phyloP scores from a whole-genome alignment of 2,329 filamentous ascomycete species.

The Fusarium secorum region DNA sequence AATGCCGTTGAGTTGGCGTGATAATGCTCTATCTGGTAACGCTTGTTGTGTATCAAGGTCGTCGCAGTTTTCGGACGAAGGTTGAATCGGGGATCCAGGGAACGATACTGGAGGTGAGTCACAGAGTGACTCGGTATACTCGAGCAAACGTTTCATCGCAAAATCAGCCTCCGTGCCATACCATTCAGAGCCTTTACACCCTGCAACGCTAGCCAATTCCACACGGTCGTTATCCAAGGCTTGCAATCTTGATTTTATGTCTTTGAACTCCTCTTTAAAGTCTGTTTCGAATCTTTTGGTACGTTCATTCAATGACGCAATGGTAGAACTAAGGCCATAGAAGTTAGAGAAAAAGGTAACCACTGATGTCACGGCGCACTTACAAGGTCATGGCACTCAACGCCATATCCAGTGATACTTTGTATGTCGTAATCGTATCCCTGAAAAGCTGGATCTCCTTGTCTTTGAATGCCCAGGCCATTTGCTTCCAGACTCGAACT shows the following conservation, averaged over 20 bases:
- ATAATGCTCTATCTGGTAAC: rapidly evolving
- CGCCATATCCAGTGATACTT: rapidly evolving
- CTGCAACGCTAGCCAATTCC: neutral
- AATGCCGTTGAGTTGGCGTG: neutral
- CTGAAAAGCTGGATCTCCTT: neutral
- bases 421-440: neutral
- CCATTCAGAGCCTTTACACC: neutral
- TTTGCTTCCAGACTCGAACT: neutral
- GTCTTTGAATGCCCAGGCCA: neutral
- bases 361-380: neutral
- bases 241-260: neutral
- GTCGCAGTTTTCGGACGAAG: rapidly evolving
- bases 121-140: neutral
- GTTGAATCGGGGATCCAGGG: neutral
- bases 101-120: neutral
- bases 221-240: neutral
- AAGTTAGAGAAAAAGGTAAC: neutral
- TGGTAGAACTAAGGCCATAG: neutral
- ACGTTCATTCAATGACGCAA: neutral
- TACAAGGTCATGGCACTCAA: neutral
- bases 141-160: neutral
- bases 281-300: neutral
- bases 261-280: neutral
- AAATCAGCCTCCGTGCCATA: neutral
- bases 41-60: neutral